phyloP scores from a whole-genome alignment of 2,329 filamentous ascomycete species.

The Periconia digitata region DNA sequence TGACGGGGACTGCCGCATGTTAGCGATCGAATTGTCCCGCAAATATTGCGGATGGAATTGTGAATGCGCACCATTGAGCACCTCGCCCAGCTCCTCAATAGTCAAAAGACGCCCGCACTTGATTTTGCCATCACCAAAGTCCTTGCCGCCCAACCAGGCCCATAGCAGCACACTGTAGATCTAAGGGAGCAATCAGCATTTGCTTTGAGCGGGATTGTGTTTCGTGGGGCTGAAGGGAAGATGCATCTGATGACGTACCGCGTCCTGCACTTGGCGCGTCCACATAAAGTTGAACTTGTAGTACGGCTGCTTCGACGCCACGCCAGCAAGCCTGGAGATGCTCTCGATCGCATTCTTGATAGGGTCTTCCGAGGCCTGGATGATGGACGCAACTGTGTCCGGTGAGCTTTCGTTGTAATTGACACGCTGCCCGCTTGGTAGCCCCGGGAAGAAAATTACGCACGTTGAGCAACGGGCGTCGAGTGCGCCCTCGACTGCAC shows the following conservation, averaged over 20 bases:
- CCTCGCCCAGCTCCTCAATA: constrained; percentile 80
- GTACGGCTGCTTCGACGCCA: constrained; percentile 86
- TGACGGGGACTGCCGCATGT: constrained; percentile 72
- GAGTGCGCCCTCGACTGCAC: constrained; percentile 88
- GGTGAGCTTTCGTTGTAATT: constrained; percentile 9
- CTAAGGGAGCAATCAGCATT: constrained; percentile 37
- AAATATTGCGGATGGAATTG: constrained; percentile 1
- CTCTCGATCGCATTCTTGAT: constrained; percentile 73
- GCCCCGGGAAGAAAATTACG: constrained; percentile 28
- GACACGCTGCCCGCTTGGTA: background rate
- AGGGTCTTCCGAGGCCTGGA: constrained; percentile 68
- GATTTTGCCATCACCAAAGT: constrained; percentile 52
- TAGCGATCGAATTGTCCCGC: constrained; percentile 8
- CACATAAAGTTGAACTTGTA: constrained; percentile 97
- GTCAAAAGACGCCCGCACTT: constrained; percentile 71
- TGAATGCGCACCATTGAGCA: constrained; percentile 66
- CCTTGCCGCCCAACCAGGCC: constrained; percentile 80
- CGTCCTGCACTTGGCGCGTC: constrained; percentile 80
- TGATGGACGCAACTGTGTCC: constrained; percentile 65
- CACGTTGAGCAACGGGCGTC: constrained; percentile 68
- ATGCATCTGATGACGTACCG: constrained; percentile 52
- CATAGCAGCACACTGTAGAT: constrained; percentile 61
- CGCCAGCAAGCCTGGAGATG: constrained; percentile 67
- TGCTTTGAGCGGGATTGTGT: background rate
- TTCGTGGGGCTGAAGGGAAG: background rate